phyloP scores from a whole-genome alignment of 169 alveolate species.

The Eimeria maxima region DNA sequence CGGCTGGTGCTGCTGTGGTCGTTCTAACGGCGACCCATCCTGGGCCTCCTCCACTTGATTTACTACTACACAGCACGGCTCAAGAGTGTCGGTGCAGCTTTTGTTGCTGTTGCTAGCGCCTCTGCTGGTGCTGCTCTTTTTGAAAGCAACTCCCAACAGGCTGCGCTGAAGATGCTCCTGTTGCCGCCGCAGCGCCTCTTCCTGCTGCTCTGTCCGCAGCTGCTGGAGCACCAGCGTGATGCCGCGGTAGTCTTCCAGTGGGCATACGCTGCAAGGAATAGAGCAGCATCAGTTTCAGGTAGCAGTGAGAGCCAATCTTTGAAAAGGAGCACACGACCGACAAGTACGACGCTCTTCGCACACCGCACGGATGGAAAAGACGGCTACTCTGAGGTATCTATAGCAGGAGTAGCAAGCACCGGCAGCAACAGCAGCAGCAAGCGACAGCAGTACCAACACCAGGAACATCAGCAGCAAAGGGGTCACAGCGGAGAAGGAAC shows the following conservation, averaged over 20 bases:
- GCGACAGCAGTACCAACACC: neutral
- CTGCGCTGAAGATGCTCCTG: slow-evolving; percentile 47
- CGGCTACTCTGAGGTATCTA: no score
- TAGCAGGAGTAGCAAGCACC: neutral
- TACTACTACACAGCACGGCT: neutral
- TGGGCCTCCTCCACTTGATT: neutral
- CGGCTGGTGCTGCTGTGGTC: slow-evolving; percentile 6
- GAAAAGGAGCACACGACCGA: no score
- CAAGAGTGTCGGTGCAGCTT: slow-evolving; percentile 29
- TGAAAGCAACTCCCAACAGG: neutral
- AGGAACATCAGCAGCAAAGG: neutral
- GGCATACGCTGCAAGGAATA: slow-evolving; percentile 51
- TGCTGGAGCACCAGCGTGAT: slow-evolving; percentile 68
- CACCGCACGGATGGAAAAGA: no score
- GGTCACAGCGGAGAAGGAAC: neutral
- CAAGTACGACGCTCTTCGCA: neutral
- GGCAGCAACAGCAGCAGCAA: neutral
- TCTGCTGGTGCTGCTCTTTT: slow-evolving; percentile 16
- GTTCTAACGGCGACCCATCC: neutral
- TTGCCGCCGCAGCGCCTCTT: slow-evolving; percentile 53
- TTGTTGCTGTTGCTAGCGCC: neutral
- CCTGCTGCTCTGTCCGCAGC: slow-evolving; percentile 75
- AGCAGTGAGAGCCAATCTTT: neutral
- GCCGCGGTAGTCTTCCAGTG: slow-evolving; percentile 67
- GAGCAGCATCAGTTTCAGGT: neutral